A percentile compares a stretch with the other conserved stretches of the same genome.
Conservation (phyloP, 768 basidiomycete species). For the Lentinus brumalis region DNA sequence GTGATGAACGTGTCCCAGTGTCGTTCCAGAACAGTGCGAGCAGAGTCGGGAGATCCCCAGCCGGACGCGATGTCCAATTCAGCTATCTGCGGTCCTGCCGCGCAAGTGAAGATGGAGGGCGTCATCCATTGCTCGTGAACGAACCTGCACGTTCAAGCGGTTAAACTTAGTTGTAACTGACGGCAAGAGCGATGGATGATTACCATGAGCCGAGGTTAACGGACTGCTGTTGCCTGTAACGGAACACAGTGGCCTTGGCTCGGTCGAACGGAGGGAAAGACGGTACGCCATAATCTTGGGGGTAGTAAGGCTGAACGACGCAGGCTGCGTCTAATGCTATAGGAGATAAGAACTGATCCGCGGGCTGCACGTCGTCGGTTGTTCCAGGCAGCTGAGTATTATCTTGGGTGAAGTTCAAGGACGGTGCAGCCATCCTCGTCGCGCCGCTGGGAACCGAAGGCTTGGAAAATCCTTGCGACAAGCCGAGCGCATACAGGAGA, state of each 20-base stretch:
- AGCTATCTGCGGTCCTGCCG: slow-evolving; percentile 48
- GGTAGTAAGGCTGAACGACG: slow-evolving; percentile 24
- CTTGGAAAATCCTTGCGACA: slow-evolving; percentile 1
- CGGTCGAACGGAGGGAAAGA: slow-evolving; percentile 52
- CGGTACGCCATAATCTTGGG: slow-evolving; percentile 31
- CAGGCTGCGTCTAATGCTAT: slow-evolving; percentile 20
- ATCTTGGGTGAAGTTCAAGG: background rate
- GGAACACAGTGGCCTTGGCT: slow-evolving; percentile 50
- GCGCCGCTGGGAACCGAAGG: slow-evolving; percentile 26
- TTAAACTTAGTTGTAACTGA: background rate
- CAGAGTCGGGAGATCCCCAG: slow-evolving; percentile 47
- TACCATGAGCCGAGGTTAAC: slow-evolving; percentile 71
- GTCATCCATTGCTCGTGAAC: slow-evolving; percentile 79
- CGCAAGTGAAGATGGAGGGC: slow-evolving; percentile 63
- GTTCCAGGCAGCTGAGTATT: background rate
- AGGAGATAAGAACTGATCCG: slow-evolving; percentile 1
- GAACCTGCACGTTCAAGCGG: slow-evolving; percentile 46
- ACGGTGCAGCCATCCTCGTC: slow-evolving; percentile 26
- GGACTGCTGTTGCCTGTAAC: slow-evolving; percentile 63
- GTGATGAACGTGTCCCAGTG: slow-evolving; percentile 80
- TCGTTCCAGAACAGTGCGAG: slow-evolving; percentile 55
- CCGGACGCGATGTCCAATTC: slow-evolving; percentile 72
- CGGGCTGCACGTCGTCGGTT: background rate
- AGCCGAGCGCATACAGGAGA: slow-evolving; percentile 26
- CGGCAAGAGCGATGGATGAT: background rate